Evolutionary conservation across 228 moss, liverwort and hornwort species (phyloP).

Genomic region (Sphagnum magellanicum): DNA sequence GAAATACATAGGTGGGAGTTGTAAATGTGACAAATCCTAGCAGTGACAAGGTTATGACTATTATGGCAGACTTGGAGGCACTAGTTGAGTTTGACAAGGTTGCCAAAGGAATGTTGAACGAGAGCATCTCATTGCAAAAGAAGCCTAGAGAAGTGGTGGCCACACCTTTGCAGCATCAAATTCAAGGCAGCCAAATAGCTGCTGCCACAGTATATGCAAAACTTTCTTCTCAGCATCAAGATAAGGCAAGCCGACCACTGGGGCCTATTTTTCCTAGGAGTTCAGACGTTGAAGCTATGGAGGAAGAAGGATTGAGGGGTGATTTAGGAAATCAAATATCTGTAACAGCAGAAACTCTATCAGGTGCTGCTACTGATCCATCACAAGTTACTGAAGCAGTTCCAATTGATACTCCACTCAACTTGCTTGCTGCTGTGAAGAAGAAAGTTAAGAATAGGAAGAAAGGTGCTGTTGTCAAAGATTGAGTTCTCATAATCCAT

Average conservation of each 20-base stretch:
- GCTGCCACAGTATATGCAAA: conserved; percentile 77
- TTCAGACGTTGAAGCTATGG: conserved; percentile 13
- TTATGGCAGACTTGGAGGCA: conserved; percentile 44
- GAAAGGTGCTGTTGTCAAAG: neutral
- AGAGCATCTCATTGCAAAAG: conserved; percentile 20
- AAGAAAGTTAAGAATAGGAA: conserved; percentile 26
- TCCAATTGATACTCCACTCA: conserved; percentile 16
- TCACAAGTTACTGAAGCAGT: conserved; percentile 1
- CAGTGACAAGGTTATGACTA: neutral
- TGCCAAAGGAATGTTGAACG: conserved; percentile 32
- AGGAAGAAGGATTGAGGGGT: conserved; percentile 4
- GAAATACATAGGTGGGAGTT: neutral
- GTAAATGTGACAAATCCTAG: neutral
- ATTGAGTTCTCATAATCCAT: neutral
- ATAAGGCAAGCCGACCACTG: conserved; percentile 20
- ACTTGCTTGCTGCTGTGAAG: conserved; percentile 38
- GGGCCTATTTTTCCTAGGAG: conserved; percentile 55
- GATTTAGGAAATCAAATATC: neutral
- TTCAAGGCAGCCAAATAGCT: conserved; percentile 39
- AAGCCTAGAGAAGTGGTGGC: conserved; percentile 22
- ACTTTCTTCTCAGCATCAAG: conserved; percentile 19
- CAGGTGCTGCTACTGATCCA: neutral
- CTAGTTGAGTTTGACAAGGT: conserved; percentile 53
- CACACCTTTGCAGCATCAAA: conserved; percentile 18
- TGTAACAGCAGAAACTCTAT: neutral